Percentiles rank a stretch among this genome's conserved stretches.
phyloP scores from a whole-genome alignment of 345 rosid species.

The Populus euphratica region DNA sequence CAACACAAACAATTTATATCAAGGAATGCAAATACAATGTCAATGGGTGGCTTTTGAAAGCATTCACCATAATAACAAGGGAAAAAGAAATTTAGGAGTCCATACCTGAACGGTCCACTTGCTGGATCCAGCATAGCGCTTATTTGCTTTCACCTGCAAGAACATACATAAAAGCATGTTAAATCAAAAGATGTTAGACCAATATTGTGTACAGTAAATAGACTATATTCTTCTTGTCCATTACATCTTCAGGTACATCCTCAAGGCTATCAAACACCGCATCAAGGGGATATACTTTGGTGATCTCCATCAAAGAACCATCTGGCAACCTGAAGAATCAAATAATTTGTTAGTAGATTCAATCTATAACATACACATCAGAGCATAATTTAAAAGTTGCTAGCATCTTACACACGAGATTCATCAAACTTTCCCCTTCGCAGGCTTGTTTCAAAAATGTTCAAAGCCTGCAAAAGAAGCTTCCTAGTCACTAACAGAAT shows the following conservation, averaged over 20 bases:
- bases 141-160: slow-evolving; percentile 72
- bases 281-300: slow-evolving; percentile 88
- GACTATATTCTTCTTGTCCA: slow-evolving; percentile 12
- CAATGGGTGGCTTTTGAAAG: background rate
- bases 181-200: background rate
- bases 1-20: background rate
- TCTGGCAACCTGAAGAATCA: slow-evolving; percentile 65
- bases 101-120: slow-evolving; percentile 97
- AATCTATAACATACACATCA: background rate
- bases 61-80: background rate
- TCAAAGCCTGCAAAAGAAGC: slow-evolving; percentile 66
- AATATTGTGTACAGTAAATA: background rate
- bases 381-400: slow-evolving; percentile 5
- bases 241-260: slow-evolving; percentile 95
- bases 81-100: background rate
- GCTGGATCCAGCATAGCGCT: slow-evolving; percentile 82
- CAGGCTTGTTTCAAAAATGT: slow-evolving; percentile 87
- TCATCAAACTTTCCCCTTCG: slow-evolving; percentile 92
- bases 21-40: background rate
- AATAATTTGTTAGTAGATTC: slow-evolving; percentile 9
- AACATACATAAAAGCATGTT: slow-evolving; percentile 9
- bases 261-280: slow-evolving; percentile 79
- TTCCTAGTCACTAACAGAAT: slow-evolving; percentile 8
- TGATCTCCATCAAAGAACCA: slow-evolving; percentile 89
- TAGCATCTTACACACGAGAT: slow-evolving; percentile 75